Percentiles rank a stretch among this genome's conserved stretches.
Conservation (phyloP, 495 filamentous ascomycete species). For the Terfezia boudieri region DNA sequence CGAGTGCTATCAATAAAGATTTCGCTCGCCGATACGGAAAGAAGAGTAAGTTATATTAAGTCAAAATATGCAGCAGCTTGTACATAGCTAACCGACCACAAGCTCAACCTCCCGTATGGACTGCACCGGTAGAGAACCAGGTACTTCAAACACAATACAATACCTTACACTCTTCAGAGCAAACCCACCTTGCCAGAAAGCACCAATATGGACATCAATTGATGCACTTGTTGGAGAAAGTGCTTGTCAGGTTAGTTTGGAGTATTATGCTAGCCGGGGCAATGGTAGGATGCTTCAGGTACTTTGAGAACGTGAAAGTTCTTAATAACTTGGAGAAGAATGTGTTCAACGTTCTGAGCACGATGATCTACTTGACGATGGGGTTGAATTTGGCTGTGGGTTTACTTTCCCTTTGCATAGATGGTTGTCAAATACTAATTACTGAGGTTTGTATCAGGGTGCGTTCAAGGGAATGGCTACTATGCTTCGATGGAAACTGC, state of each 20-base stretch:
- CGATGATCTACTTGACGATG: constrained; percentile 7
- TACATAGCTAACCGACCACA: too few relatives aligned
- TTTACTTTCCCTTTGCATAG: not conserved
- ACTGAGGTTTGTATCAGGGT: constrained; percentile 1
- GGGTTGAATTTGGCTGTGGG: constrained; percentile 2
- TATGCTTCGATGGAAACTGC: constrained; percentile 8
- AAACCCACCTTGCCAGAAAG: constrained; percentile 4
- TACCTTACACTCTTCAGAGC: not conserved
- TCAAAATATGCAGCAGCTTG: too few relatives aligned
- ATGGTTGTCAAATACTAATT: not conserved
- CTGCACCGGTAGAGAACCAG: too few relatives aligned
- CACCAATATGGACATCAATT: constrained; percentile 6
- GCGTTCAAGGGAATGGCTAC: constrained; percentile 12
- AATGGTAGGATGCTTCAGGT: constrained; percentile 6
- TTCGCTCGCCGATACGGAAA: too few relatives aligned
- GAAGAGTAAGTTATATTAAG: too few relatives aligned
- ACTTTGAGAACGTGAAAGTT: constrained; percentile 9
- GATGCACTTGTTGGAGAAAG: constrained; percentile 6
- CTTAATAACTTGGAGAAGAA: constrained; percentile 1
- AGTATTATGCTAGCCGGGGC: constrained; percentile 2
- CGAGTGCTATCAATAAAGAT: too few relatives aligned
- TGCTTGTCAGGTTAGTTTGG: constrained; percentile 4
- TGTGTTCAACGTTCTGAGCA: constrained; percentile 9
- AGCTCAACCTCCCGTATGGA: too few relatives aligned
- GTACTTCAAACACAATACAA: constrained; percentile 7